phyloP scores from a whole-genome alignment of 805 yeast genomes.

The Pichia sporocuriosa region DNA sequence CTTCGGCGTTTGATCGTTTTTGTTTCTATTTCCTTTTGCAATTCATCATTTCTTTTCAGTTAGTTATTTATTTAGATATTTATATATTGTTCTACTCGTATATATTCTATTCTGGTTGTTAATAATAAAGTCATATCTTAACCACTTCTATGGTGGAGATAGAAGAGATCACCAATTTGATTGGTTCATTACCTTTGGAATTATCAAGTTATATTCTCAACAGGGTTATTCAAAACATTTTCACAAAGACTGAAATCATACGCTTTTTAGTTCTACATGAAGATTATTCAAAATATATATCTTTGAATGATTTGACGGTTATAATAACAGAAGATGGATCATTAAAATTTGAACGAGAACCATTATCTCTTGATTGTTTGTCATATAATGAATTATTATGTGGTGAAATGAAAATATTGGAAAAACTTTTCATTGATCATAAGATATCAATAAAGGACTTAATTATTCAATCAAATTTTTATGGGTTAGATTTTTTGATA shows the following conservation, averaged over 20 bases:
- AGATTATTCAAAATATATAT: not conserved
- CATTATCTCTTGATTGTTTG: not conserved
- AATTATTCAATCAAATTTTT: not conserved
- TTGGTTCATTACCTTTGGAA: not conserved
- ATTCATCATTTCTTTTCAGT: too few species aligned
- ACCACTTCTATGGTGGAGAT: too few species aligned
- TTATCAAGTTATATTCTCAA: not conserved
- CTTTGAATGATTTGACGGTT: not conserved
- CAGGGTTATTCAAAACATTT: not conserved
- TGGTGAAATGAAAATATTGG: not conserved
- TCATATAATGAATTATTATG: not conserved
- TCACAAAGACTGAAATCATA: conserved; percentile 1
- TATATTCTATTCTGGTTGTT: too few species aligned
- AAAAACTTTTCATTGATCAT: not conserved
- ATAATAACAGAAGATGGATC: not conserved
- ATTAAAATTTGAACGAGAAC: not conserved
- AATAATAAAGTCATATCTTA: too few species aligned
- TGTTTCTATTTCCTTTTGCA: too few species aligned
- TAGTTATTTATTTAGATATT: too few species aligned
- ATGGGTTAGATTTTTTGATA: not conserved
- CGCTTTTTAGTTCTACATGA: not conserved
- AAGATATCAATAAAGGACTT: not conserved
- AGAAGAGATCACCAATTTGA: not conserved
- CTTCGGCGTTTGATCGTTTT: too few species aligned
- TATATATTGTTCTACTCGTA: too few species aligned